Base-by-base conservation (phyloP, 345 rosid species). In the Arabidopsis suecica region DNA sequence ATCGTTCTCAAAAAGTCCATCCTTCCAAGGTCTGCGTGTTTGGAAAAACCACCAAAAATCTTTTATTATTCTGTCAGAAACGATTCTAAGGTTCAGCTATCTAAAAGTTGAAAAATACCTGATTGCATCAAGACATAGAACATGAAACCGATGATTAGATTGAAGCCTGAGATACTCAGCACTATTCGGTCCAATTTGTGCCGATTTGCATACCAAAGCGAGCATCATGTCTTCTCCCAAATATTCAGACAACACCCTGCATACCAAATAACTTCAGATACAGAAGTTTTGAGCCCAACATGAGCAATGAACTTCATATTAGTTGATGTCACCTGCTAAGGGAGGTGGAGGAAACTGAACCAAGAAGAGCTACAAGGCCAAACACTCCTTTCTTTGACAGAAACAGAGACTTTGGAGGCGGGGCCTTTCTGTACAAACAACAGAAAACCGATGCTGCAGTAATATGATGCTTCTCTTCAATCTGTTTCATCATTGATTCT, bases 181-280 rank as follows among this genome's bases (percentile, higher is more conserved):
- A 61, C 86, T 86, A 5, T 67, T 66, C 11, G 48, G 61, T 23
- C 59, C 63, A 79, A 78, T 80, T 23, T 41, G 40, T 74, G 84
- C 68, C 5, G 95, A 80, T 76, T 78, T 84, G 68, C 88, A 88
- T 13, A 88, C 91, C 51, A 88, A 59, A 22, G 89, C 89, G 2
- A 89, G 84, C 96, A 88, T 83, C 65, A 79, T 83, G 68, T 84
- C 91, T 83, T 89, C 81, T 13, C 91, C 93, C 73, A 88, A 72
- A 73, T 79, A 88, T 76, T 81, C 88, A 5, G 88, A 85, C 59
- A 91, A 72, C 36, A 83, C 80, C 77, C 95, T 91, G 62, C 65
- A 69, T 3, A 71, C 37, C 37, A 48, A 18, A 63, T 12, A 34
- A 16, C 22, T 42, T 61, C 25, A 41, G 33, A 50, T 34, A 63